A percentile compares a stretch with the other conserved stretches of the same genome.
Evolutionary conservation across 768 basidiomycete species (phyloP).

Genomic region (Terana coerulea): DNA sequence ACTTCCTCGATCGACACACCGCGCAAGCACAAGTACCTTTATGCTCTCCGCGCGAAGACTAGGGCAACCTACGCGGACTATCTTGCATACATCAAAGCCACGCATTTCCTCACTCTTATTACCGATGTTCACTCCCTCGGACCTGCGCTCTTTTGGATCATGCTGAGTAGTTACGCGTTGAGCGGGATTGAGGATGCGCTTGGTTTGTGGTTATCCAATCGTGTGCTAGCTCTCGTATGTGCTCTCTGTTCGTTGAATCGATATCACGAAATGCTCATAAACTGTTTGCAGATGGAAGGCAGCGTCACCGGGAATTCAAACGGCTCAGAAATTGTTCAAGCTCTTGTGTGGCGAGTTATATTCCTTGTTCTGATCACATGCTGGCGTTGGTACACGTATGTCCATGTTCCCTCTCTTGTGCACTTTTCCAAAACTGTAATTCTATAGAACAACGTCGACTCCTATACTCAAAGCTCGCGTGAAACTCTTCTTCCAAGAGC

Average conservation of each 20-base stretch:
- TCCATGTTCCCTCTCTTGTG: not conserved
- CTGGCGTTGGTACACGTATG: not conserved
- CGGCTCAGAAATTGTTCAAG: not conserved
- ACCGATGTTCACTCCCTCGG: not conserved
- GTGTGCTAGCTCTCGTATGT: not conserved
- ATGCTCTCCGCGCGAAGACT: no score
- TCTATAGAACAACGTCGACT: not conserved
- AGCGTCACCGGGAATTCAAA: not conserved
- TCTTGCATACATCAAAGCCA: not conserved
- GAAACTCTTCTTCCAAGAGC: constrained; percentile 1
- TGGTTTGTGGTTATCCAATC: not conserved
- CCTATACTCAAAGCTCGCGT: not conserved
- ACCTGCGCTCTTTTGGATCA: not conserved
- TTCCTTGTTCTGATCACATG: not conserved
- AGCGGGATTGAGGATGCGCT: not conserved
- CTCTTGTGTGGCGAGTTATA: not conserved
- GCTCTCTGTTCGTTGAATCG: not conserved
- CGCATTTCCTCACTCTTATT: not conserved
- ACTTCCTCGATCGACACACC: no score
- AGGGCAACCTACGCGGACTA: not conserved
- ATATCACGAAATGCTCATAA: not conserved
- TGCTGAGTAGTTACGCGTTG: not conserved
- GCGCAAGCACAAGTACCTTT: no score
- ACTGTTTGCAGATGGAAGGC: not conserved
- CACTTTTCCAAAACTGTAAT: not conserved